Evolutionary conservation across 345 rosid genomes (phyloP).

Genomic region (Brassica juncea): DNA sequence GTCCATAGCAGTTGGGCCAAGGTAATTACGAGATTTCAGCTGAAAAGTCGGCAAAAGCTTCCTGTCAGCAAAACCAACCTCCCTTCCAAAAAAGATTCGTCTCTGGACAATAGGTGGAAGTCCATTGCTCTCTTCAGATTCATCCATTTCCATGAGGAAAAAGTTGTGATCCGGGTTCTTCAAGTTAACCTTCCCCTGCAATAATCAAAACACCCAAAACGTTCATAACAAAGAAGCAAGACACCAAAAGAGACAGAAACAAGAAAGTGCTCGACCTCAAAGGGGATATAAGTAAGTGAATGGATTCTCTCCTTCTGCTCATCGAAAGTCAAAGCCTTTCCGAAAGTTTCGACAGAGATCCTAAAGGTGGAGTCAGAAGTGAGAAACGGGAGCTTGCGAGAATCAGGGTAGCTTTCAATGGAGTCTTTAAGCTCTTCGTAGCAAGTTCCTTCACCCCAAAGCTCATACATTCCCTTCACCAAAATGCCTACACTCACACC

Average conservation of each 20-base stretch:
- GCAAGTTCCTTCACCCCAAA: conserved; percentile 91
- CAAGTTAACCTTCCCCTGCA: conserved; percentile 76
- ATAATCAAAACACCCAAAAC: conserved; percentile 19
- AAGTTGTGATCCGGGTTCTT: conserved; percentile 79
- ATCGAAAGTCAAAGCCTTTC: conserved; percentile 67
- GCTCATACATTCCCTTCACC: conserved; percentile 92
- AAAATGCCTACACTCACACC: conserved; percentile 61
- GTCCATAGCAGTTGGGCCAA: conserved; percentile 98
- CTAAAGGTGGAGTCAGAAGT: conserved; percentile 59
- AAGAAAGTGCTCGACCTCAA: conserved; percentile 53
- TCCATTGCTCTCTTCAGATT: conserved; percentile 71
- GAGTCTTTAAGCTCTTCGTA: conserved; percentile 72
- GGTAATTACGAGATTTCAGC: conserved; percentile 78
- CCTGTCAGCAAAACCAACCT: conserved; percentile 90
- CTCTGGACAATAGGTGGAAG: conserved; percentile 76
- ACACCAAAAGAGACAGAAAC: not conserved
- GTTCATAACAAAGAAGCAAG: not conserved
- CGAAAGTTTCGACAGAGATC: conserved; percentile 79
- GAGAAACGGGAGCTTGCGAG: conserved; percentile 69
- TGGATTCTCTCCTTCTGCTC: conserved; percentile 79
- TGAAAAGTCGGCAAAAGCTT: conserved; percentile 83
- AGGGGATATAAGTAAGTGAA: conserved; percentile 69
- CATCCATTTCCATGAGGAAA: conserved; percentile 87
- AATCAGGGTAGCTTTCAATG: conserved; percentile 68
- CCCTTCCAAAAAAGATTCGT: conserved; percentile 86